Base-by-base conservation (phyloP, 257 asterid species). In the Voacanga thouarsii region DNA sequence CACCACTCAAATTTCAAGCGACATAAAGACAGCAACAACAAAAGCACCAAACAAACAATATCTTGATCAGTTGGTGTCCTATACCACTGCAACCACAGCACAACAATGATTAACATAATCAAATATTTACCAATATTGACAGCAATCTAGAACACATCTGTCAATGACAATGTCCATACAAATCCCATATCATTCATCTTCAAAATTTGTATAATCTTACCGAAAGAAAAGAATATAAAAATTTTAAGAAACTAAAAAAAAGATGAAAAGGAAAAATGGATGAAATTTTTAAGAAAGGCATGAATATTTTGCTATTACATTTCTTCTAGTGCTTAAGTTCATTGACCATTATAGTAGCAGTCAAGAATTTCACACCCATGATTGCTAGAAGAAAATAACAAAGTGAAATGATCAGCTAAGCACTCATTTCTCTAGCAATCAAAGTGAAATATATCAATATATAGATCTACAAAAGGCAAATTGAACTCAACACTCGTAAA, bases 111-210 rank as follows among this genome's bases (percentile, higher is more conserved):
- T 15, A 70, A 72, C 50, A 14, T 41, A 37, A 41, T 39, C 78
- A 79, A 26, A 33, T 61, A 72, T 85, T 75, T 88, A 95, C 99
- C 99, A 95, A 74, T 95, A 98, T 75, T 93, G 96, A 85, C 99
- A 95, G 90, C 99, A 95, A 89, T 95, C 99, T 69, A 95, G 92
- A 74, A 95, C 97, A 16, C 99, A 98, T 86, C 98, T 85, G 82
- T 95, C 98, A 68, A 95, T 82, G 78, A 95, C 97, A 67, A 87
- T 83, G 83, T 92, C 97, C 97, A 87, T 93, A 82, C 99, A 95
- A 80, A 95, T 93, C 74, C 99, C 99, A 86, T 98, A 95, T 80
- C 97, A 84, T 83, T 91, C 99, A 44, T 97, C 97, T 72, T 90
- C 97, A 61, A 86, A 81, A 84, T 82, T 86, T 76, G 86, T 76